Conservation (phyloP, 1,284 basidiomycete genomes). For the Heterobasidion annosum region DNA sequence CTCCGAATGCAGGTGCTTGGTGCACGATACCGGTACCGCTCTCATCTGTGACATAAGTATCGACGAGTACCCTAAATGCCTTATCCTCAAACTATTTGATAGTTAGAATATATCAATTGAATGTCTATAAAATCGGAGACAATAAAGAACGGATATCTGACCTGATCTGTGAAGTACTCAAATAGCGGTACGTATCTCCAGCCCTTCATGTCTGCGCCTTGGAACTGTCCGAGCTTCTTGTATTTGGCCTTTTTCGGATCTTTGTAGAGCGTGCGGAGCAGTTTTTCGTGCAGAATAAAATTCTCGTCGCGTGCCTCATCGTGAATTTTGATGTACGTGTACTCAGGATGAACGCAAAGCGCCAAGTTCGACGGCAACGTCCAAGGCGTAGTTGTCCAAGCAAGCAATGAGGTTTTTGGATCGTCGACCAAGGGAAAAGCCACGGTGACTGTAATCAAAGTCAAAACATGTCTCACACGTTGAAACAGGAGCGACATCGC, state of each 20-base stretch:
- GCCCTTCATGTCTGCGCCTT: conserved; percentile 90
- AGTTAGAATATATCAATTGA: neutral
- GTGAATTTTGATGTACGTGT: conserved; percentile 95
- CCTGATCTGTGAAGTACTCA: conserved; percentile 93
- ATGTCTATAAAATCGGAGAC: neutral
- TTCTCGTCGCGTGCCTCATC: conserved; percentile 85
- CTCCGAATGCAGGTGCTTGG: conserved; percentile 97
- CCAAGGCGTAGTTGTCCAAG: conserved; percentile 99
- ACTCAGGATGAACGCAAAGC: conserved; percentile 94
- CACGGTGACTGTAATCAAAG: conserved; percentile 66
- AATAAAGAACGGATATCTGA: conserved; percentile 20
- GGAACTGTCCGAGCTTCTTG: conserved; percentile 84
- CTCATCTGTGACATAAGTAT: conserved; percentile 89
- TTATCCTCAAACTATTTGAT: conserved; percentile 73
- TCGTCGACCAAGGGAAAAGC: conserved; percentile 92
- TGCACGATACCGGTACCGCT: conserved; percentile 99
- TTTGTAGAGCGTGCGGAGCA: conserved; percentile 91
- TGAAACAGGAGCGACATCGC: conserved; percentile 15
- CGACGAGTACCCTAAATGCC: conserved; percentile 86
- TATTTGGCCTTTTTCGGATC: conserved; percentile 97
- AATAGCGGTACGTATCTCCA: conserved; percentile 97
- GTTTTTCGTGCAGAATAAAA: conserved; percentile 88
- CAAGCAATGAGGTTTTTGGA: conserved; percentile 83
- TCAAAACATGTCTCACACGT: neutral
- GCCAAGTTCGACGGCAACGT: conserved; percentile 94